Percentiles rank a stretch among this genome's conserved stretches.
Evolutionary conservation across 1,284 basidiomycete genomes (phyloP).

Genomic region (Inonotus hispidus): DNA sequence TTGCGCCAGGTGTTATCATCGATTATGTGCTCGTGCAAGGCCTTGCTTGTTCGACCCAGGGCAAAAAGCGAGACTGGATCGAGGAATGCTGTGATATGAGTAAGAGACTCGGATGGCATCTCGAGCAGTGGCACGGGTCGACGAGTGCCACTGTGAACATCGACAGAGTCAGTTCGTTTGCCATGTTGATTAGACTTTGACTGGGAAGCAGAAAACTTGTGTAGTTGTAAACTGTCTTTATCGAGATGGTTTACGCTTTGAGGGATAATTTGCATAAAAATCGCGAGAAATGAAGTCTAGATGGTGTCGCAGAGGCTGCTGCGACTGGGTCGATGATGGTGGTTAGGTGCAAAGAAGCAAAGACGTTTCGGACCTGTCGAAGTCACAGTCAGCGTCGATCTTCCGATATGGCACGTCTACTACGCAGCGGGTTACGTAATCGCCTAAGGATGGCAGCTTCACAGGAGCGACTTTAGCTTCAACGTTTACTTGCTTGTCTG

Average conservation of each 20-base stretch:
- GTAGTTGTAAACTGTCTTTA: background rate
- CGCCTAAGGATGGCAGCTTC: background rate
- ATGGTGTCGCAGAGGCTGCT: conserved; percentile 13
- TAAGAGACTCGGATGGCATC: conserved; percentile 70
- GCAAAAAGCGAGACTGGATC: conserved; percentile 58
- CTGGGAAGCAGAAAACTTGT: conserved; percentile 4
- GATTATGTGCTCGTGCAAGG: conserved; percentile 60
- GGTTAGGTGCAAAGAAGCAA: conserved; percentile 6
- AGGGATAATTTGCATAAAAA: conserved; percentile 18
- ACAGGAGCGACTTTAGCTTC: background rate
- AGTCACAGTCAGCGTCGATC: conserved; percentile 1
- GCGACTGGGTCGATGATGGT: conserved; percentile 13
- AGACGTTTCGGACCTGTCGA: background rate
- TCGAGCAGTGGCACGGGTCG: conserved; percentile 37
- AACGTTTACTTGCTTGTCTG: background rate
- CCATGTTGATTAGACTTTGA: conserved; percentile 47
- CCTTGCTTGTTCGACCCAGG: conserved; percentile 50
- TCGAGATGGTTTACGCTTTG: conserved; percentile 8
- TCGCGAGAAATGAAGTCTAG: background rate
- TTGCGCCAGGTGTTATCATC: conserved; percentile 80
- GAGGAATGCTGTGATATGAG: conserved; percentile 74
- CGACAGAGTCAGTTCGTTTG: conserved; percentile 21
- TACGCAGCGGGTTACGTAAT: background rate
- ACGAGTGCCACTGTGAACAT: conserved; percentile 6
- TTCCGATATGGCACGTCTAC: background rate